Base-by-base conservation (phyloP, 1,284 basidiomycete genomes). In the Sporisorium graminicola region DNA sequence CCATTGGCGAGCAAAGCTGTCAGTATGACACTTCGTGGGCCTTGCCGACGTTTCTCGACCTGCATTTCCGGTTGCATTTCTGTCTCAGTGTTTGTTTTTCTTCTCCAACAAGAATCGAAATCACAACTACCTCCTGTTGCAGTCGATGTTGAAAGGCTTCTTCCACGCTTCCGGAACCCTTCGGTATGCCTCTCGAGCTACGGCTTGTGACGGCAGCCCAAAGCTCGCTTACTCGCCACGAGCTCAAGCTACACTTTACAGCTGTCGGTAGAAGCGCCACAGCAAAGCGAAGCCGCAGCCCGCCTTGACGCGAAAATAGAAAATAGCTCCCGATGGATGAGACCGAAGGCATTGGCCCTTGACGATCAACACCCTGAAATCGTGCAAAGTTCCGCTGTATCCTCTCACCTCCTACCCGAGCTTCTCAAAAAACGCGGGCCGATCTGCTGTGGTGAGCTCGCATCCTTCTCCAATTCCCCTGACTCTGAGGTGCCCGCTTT, bases 311-410 rank as follows among this genome's bases (percentile, higher is more conserved):
- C 49, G 31, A 29, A 49, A 49, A 49, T 49, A 49, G 47, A 29
- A 49, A 49, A 26, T n/a, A 8, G 47, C 27, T 27, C 46, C 20
- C 27, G 50, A 22, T 24, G 22, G 9, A 31, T 37, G 22, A n/a
- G 51, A 16, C 16, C 13, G n/a, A 2, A 18, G 37, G 16, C 37
- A 18, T 5, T 52, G 51, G 31, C 29, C 51, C 51, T 37, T 52
- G 51, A 24, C 33, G 51, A 52, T 52, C 51, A 52, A 37, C 51
- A 52, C 51, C 51, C 51, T 52, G 51, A 37, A 52, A 31, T 31
- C 12, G 49, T 20, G 49, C 14, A 5, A 40, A 18, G 18, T 14
- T 40, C 16, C 33, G 33, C 29, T 31, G 5, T n/a, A n/a, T n/a
- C n/a, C n/a, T n/a, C n/a, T n/a, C 18, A 2, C n/a, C 37, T 40